Conservation (phyloP, 2,329 filamentous ascomycete species). For the Aphanoascus verrucosus region DNA sequence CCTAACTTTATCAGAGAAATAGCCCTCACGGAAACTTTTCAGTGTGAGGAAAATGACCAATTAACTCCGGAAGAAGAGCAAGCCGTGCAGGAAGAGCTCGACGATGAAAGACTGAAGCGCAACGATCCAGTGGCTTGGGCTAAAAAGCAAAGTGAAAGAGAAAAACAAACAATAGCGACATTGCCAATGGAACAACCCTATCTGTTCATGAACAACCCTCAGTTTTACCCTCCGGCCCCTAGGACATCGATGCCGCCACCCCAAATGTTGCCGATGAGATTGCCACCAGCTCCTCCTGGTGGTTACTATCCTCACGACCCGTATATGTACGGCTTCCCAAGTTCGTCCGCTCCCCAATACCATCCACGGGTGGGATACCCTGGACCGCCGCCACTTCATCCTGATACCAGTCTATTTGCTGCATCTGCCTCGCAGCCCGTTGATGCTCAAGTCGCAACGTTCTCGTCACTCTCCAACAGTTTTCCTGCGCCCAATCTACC, state of each 20-base stretch:
- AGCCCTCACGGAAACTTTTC: constrained; percentile 60
- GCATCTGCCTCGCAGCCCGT: neutral
- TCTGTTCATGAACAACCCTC: neutral
- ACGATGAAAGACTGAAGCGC: constrained; percentile 32
- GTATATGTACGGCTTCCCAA: neutral
- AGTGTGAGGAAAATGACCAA: constrained; percentile 54
- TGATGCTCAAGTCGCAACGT: neutral
- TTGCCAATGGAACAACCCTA: neutral
- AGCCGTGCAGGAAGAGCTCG: constrained; percentile 42
- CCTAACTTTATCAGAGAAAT: constrained; percentile 37
- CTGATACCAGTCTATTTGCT: constrained; percentile 18
- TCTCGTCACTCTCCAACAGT: neutral
- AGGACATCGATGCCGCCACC: neutral
- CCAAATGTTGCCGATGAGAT: neutral
- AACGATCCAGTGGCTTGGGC: constrained; percentile 28
- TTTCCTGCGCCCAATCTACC: neutral
- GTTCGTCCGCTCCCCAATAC: constrained; percentile 2
- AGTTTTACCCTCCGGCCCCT: neutral
- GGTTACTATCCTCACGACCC: neutral
- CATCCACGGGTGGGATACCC: constrained; percentile 9
- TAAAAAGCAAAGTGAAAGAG: constrained; percentile 17
- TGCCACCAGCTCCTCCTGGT: neutral
- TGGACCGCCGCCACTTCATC: constrained; percentile 20
- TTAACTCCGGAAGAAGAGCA: constrained; percentile 52
- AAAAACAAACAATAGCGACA: constrained; percentile 1